Conservation (phyloP, 768 basidiomycete genomes). For the Chalciporus sphaerocephalus region DNA sequence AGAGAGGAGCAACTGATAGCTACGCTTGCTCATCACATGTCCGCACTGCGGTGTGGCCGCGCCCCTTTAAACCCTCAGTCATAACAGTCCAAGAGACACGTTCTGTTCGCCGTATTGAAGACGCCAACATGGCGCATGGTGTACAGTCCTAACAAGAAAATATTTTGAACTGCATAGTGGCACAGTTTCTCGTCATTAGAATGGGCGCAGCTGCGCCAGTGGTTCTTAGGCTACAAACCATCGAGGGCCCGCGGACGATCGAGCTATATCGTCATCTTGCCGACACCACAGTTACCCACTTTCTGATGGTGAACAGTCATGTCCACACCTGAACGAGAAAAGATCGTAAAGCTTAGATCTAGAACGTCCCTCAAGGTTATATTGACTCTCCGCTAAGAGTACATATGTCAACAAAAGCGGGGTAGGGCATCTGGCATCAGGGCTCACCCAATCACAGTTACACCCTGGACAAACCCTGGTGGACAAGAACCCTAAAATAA, state of each 20-base stretch:
- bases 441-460: conserved; percentile 6
- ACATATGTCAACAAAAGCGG: conserved; percentile 9
- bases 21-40: conserved; percentile 30
- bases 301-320: not conserved
- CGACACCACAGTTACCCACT: not conserved
- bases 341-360: conserved; percentile 22
- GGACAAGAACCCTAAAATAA: conserved; percentile 28
- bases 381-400: conserved; percentile 10
- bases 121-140: not conserved
- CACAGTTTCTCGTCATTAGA: not conserved
- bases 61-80: conserved; percentile 12
- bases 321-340: not conserved
- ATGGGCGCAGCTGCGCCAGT: not conserved
- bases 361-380: conserved; percentile 10
- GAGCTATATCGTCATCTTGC: not conserved
- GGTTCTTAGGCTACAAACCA: conserved; percentile 12
- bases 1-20: conserved; percentile 17
- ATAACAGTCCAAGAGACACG: conserved; percentile 9
- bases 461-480: conserved; percentile 9
- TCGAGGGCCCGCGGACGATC: conserved; percentile 22
- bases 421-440: conserved; percentile 22
- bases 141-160: not conserved
- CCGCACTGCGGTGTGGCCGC: conserved; percentile 11
- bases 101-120: not conserved
- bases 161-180: too few species aligned